A percentile compares a stretch with the other conserved stretches of the same genome.
phyloP scores from a whole-genome alignment of 2,329 filamentous ascomycete genomes.

The Erysiphe neolycopersici region DNA sequence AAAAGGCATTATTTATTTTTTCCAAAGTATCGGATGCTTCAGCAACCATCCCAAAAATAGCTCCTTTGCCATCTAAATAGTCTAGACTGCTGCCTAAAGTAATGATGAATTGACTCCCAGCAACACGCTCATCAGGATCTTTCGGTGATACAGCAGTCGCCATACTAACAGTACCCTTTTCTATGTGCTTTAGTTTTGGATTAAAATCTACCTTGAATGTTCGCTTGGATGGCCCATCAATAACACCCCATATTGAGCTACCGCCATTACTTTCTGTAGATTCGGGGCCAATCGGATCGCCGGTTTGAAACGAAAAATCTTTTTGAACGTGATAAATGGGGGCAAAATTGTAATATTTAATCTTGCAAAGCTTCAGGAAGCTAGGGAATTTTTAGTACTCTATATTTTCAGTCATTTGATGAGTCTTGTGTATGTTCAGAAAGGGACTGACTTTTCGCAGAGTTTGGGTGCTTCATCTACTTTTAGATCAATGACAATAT shows the following conservation, averaged over 20 bases:
- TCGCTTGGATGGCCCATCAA: conserved; percentile 42
- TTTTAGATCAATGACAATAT: conserved; percentile 82
- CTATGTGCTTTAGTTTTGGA: conserved; percentile 64
- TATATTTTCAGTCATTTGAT: conserved; percentile 22
- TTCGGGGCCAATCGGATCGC: conserved; percentile 72
- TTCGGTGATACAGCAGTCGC: conserved; percentile 56
- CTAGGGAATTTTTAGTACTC: conserved; percentile 30
- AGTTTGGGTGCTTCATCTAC: conserved; percentile 72
- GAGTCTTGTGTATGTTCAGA: conserved; percentile 1
- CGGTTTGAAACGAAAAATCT: conserved; percentile 87
- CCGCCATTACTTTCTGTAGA: conserved; percentile 74
- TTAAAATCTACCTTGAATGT: conserved; percentile 68
- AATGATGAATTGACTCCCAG: conserved; percentile 80
- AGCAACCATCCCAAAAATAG: conserved; percentile 82
- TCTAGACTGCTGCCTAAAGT: conserved; percentile 76
- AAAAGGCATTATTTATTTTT: conserved; percentile 74
- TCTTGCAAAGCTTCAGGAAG: conserved; percentile 95
- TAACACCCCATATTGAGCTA: conserved; percentile 69
- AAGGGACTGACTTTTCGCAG: conserved; percentile 66
- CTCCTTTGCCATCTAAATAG: conserved; percentile 77
- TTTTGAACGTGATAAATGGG: conserved; percentile 82
- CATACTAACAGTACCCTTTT: conserved; percentile 89
- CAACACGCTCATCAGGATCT: conserved; percentile 58
- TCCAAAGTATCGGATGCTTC: conserved; percentile 88
- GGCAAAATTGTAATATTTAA: conserved; percentile 97